A percentile compares a stretch with the other conserved stretches of the same genome.
These are phyloP conservation scores for Stephanodiscus minutulus DNA, from an alignment of 108 stramenopile species.

Conservation along the genomic window DNA sequence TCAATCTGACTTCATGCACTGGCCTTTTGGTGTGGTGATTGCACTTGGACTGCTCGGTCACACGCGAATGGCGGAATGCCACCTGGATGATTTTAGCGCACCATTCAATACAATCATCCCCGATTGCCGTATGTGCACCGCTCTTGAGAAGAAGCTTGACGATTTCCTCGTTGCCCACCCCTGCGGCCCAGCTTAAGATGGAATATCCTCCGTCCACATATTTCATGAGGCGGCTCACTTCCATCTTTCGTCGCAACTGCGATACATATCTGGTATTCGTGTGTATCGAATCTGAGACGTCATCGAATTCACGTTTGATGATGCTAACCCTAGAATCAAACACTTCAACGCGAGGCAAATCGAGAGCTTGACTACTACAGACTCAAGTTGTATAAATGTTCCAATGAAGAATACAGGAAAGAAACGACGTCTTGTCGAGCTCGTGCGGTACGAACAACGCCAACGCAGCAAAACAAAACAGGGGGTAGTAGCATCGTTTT, in stretches of 20 bases:
- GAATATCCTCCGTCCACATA: conserved; percentile 37
- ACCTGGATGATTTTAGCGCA: conserved; percentile 44
- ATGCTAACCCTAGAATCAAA: conserved; percentile 15
- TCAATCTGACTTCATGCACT: conserved; percentile 11
- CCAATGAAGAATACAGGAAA: too few relatives aligned
- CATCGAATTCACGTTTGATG: conserved; percentile 23
- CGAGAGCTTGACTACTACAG: too few relatives aligned
- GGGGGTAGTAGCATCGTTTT: too few relatives aligned
- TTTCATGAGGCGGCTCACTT: conserved; percentile 22
- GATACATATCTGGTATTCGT: not conserved
- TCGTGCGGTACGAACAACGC: too few relatives aligned
- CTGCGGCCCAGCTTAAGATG: conserved; percentile 47
- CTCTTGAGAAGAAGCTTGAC: conserved; percentile 35
- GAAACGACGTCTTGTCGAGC: too few relatives aligned
- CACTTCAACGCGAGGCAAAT: too few relatives aligned
- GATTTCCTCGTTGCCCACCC: conserved; percentile 29
- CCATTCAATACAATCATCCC: conserved; percentile 28
- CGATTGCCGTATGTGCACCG: conserved; percentile 44
- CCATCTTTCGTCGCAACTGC: conserved; percentile 12
- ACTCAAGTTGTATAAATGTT: too few relatives aligned
- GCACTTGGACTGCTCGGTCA: not conserved
- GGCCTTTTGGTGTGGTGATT: not conserved
- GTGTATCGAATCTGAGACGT: conserved; percentile 9
- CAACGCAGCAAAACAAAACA: too few relatives aligned
- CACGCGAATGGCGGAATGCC: conserved; percentile 28